Percentiles rank a stretch among this genome's conserved stretches.
Conservation (phyloP, 176 grass and related monocot genomes). For the Oryza rufipogon region DNA sequence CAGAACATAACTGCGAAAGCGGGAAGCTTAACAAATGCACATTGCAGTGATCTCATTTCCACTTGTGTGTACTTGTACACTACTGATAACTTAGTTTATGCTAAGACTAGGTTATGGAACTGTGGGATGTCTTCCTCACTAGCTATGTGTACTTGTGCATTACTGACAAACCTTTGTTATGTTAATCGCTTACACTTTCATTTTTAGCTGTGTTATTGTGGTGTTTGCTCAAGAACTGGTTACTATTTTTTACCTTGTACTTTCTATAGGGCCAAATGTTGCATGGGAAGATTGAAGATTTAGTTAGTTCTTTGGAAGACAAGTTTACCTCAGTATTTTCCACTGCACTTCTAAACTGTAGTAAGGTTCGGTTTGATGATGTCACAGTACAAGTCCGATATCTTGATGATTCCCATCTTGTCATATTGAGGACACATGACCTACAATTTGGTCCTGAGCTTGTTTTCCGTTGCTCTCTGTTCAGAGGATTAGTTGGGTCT, state of each 20-base stretch:
- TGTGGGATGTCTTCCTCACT: not conserved
- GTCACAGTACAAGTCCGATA: slow-evolving; percentile 49
- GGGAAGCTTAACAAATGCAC: not conserved
- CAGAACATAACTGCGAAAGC: not conserved
- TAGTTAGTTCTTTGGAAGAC: slow-evolving; percentile 57
- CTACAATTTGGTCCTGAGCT: slow-evolving; percentile 57
- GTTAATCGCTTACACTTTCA: not conserved
- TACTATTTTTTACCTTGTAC: not conserved
- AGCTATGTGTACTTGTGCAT: slow-evolving; percentile 5
- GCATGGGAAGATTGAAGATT: slow-evolving; percentile 65
- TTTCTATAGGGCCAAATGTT: slow-evolving; percentile 66
- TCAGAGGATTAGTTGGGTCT: slow-evolving; percentile 65
- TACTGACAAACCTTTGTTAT: not conserved
- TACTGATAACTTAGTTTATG: not conserved
- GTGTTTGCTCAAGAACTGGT: slow-evolving; percentile 18
- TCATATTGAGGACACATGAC: slow-evolving; percentile 47
- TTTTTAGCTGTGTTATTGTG: not conserved
- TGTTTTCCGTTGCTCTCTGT: slow-evolving; percentile 59
- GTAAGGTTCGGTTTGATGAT: slow-evolving; percentile 52
- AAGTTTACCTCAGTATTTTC: slow-evolving; percentile 46
- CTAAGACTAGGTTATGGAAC: not conserved
- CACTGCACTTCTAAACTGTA: slow-evolving; percentile 57
- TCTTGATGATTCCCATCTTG: slow-evolving; percentile 51
- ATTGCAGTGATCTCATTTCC: not conserved
- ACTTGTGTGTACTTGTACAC: not conserved